A percentile compares a stretch with the other conserved stretches of the same genome.
Conservation (phyloP, 176 grass and related monocot genomes). For the Otatea glauca region DNA sequence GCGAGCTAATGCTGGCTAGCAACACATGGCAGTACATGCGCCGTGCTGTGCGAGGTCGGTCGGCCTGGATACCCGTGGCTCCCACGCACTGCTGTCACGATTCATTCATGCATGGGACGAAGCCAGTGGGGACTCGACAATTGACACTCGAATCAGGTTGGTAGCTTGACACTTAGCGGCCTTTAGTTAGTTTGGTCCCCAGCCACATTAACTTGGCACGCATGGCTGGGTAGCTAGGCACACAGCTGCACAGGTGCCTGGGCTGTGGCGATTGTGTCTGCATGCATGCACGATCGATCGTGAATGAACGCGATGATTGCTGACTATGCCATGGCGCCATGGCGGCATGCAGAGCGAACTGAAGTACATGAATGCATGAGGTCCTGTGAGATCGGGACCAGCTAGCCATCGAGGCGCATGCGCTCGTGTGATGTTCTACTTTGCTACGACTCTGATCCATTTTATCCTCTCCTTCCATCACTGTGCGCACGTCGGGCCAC, state of each 20-base stretch:
- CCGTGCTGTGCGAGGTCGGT: neutral
- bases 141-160: neutral
- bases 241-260: constrained; percentile 2
- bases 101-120: neutral
- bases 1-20: no score
- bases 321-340: neutral
- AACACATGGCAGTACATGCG: neutral
- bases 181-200: constrained; percentile 3
- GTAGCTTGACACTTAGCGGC: constrained; percentile 24
- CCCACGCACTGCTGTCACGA: neutral
- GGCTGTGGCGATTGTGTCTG: neutral
- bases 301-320: neutral
- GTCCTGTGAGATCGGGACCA: neutral
- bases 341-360: constrained; percentile 11
- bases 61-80: constrained; percentile 15
- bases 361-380: neutral
- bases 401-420: neutral
- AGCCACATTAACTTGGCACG: neutral
- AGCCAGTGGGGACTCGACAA: neutral
- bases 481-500: constrained; percentile 19
- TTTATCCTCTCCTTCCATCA: constrained; percentile 14
- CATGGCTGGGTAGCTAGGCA: neutral
- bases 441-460: constrained; percentile 28
- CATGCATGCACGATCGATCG: neutral
- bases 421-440: neutral